These are phyloP conservation scores for Phytophthora sojae DNA, from an alignment of 352 stramenopile species.

Conservation along the genomic window DNA sequence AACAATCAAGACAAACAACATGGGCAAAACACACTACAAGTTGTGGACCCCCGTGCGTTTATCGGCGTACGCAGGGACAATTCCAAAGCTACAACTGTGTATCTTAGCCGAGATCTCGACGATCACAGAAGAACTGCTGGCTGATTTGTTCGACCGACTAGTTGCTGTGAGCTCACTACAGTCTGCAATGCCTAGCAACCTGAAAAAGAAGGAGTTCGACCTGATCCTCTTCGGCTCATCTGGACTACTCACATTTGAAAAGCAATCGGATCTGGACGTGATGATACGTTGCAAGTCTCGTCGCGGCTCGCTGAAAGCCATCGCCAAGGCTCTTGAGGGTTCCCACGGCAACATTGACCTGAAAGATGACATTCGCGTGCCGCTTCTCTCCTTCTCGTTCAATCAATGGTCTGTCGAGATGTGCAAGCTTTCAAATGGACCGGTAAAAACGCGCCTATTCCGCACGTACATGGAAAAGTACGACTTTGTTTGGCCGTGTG, in stretches of 20 bases:
- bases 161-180: slow-evolving; percentile 56
- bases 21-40: slow-evolving; percentile 24
- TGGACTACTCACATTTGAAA: slow-evolving; percentile 76
- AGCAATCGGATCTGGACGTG: slow-evolving; percentile 79
- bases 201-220: slow-evolving; percentile 53
- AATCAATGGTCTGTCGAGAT: slow-evolving; percentile 76
- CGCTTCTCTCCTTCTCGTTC: slow-evolving; percentile 69
- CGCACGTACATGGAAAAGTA: slow-evolving; percentile 73
- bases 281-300: slow-evolving; percentile 42
- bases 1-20: slow-evolving; percentile 45
- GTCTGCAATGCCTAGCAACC: slow-evolving; percentile 43
- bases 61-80: slow-evolving; percentile 38
- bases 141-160: slow-evolving; percentile 72
- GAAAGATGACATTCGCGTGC: slow-evolving; percentile 62
- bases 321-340: slow-evolving; percentile 41
- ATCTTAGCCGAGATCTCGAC: slow-evolving; percentile 63
- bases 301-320: slow-evolving; percentile 38
- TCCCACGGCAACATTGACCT: slow-evolving; percentile 48
- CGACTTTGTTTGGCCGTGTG: slow-evolving; percentile 77
- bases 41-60: slow-evolving; percentile 37
- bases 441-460: slow-evolving; percentile 76
- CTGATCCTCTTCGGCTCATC: slow-evolving; percentile 79
- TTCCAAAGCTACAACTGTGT: slow-evolving; percentile 67
- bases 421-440: slow-evolving; percentile 61
- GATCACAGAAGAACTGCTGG: slow-evolving; percentile 58